phyloP scores from a whole-genome alignment of 2,329 filamentous ascomycete genomes.

The Didymosphaeria variabile region DNA sequence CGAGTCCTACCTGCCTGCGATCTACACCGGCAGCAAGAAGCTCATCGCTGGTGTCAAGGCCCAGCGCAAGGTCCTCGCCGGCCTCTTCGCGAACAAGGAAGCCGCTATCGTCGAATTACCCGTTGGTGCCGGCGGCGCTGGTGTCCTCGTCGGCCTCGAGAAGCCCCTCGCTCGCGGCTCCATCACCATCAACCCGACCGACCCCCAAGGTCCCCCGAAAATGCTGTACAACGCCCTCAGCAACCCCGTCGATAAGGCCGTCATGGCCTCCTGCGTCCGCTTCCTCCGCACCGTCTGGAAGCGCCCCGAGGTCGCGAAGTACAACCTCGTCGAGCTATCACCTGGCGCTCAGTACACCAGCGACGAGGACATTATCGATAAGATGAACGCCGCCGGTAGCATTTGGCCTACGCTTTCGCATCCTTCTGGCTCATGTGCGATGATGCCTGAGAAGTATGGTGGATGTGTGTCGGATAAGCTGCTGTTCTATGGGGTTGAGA shows the following conservation, averaged over 20 bases:
- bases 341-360: slow-evolving; percentile 38
- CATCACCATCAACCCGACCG: slow-evolving; percentile 34
- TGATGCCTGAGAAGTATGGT: slow-evolving; percentile 45
- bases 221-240: slow-evolving; percentile 41
- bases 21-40: slow-evolving; percentile 37
- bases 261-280: slow-evolving; percentile 46
- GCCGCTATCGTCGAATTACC: slow-evolving; percentile 38
- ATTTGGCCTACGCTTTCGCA: slow-evolving; percentile 37
- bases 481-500: slow-evolving; percentile 40
- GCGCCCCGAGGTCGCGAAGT: slow-evolving; percentile 35
- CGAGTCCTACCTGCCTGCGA: slow-evolving; percentile 27
- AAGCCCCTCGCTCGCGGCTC: slow-evolving; percentile 53
- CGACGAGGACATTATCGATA: slow-evolving; percentile 39
- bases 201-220: slow-evolving; percentile 38
- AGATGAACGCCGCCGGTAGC: slow-evolving; percentile 24
- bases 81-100: slow-evolving; percentile 30
- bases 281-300: slow-evolving; percentile 46
- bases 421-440: slow-evolving; percentile 40
- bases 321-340: slow-evolving; percentile 31
- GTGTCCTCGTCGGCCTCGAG: slow-evolving; percentile 39
- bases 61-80: slow-evolving; percentile 41
- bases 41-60: slow-evolving; percentile 35
- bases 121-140: slow-evolving; percentile 46
- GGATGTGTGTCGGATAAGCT: slow-evolving; percentile 40
- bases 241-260: slow-evolving; percentile 40